Base-by-base conservation (phyloP, 2,329 filamentous ascomycete species). In the Iodosphaeria phyllophila region DNA sequence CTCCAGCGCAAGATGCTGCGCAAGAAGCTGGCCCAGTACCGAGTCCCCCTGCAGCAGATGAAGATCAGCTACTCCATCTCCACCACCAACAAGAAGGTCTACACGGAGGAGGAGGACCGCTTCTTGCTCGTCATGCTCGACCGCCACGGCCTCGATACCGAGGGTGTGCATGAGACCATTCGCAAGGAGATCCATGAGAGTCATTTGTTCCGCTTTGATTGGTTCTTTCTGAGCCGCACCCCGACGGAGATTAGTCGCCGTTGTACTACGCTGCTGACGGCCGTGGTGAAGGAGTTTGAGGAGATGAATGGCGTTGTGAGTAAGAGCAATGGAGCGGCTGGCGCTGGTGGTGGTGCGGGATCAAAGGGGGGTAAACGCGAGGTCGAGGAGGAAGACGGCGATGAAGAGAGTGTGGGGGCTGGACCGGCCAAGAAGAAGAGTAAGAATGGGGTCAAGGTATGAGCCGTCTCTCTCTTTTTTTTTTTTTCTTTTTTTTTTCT, bases 11-110 rank as follows among this genome's bases (percentile, higher is more conserved):
- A 91, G 51, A 75, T 95, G 58, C 64, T 98, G 28, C 72, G 75
- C 34, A 91, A 84, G 65, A 98, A 98, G 66, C 78, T 98, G 65
- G 67, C 74, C 39, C 80, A 89, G 59, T 95, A 92, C 47, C 77
- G 89, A n/a, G 86, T 95, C 24, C 91, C 89, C 13, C 64, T 98
- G 10, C 89, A 98, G 49, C 89, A 98, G 51, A 71, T 98, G 42
- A 92, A 92, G 60, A 83, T 98, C 57, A 95, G 92, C 54, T 98
- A 98, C 52, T 92, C 84, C 0, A 89, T 98, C 15, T 92, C 83
- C 5, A 98, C 89, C 3, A 98, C 91, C 7, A 98, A 98, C 66
- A 98, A 98, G 59, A 98, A 98, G 57, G 84, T 98, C 1, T 98
- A 98, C 47, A 95, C 84, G 0, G 91, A 98, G 46, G 89, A 98